Evolutionary conservation across 352 stramenopile species (phyloP).

Genomic region (Thalassiosira livingstoniorum): DNA sequence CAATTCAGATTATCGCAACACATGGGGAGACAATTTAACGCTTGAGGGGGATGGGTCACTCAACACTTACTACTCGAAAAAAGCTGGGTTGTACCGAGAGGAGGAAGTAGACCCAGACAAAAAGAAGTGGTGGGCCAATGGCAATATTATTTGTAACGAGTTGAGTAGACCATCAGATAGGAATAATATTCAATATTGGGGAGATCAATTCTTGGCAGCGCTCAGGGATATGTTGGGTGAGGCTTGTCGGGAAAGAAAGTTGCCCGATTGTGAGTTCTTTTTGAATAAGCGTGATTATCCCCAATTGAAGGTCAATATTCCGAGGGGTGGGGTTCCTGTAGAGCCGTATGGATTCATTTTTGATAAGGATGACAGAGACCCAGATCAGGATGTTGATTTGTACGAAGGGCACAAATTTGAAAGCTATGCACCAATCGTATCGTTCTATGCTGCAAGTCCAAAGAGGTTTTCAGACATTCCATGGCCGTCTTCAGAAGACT

Average conservation of each 20-base stretch:
- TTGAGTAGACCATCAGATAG: slow-evolving; percentile 90
- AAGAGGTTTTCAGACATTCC: slow-evolving; percentile 96
- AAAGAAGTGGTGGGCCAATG: slow-evolving; percentile 98
- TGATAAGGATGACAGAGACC: slow-evolving; percentile 95
- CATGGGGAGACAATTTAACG: slow-evolving; percentile 92
- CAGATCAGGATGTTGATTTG: slow-evolving; percentile 92
- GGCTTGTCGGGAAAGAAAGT: slow-evolving; percentile 91
- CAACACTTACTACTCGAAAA: slow-evolving; percentile 91
- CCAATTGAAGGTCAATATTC: slow-evolving; percentile 97
- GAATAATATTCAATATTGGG: slow-evolving; percentile 94
- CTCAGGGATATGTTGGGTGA: slow-evolving; percentile 97
- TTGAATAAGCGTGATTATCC: slow-evolving; percentile 99
- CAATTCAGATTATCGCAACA: slow-evolving; percentile 97
- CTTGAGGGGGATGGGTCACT: slow-evolving; percentile 92
- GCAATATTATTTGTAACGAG: slow-evolving; percentile 97
- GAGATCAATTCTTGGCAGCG: slow-evolving; percentile 96
- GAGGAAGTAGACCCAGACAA: slow-evolving; percentile 87
- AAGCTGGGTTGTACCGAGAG: slow-evolving; percentile 82
- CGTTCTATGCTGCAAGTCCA: slow-evolving; percentile 93
- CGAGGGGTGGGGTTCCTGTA: slow-evolving; percentile 78
- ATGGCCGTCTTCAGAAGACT: slow-evolving; percentile 93
- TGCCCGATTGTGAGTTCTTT: slow-evolving; percentile 99
- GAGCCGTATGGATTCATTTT: slow-evolving; percentile 99
- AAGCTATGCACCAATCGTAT: slow-evolving; percentile 96
- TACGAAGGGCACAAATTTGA: slow-evolving; percentile 90